A percentile compares a stretch with the other conserved stretches of the same genome.
Evolutionary conservation across 2,329 filamentous ascomycete species (phyloP).

Genomic region (Plectosphaerella plurivora): DNA sequence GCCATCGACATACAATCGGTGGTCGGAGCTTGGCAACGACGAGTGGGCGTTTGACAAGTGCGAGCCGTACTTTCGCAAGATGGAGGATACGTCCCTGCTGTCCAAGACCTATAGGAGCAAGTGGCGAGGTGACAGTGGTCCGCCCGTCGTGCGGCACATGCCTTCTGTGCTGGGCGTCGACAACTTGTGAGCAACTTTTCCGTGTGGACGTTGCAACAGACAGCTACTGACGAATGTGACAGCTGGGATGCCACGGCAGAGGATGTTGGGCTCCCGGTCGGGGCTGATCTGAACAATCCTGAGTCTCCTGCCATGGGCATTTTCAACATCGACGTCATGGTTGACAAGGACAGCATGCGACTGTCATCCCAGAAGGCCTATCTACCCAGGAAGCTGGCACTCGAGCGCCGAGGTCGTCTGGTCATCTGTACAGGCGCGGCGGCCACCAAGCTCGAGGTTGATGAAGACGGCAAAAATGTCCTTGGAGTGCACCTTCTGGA

Average conservation of each 20-base stretch:
- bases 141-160: conserved; percentile 13
- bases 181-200: conserved; percentile 9
- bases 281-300: conserved; percentile 21
- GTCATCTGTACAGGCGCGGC: conserved; percentile 23
- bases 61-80: conserved; percentile 24
- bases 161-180: conserved; percentile 5
- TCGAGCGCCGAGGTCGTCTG: conserved; percentile 14
- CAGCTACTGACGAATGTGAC: not conserved
- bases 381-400: conserved; percentile 15
- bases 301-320: conserved; percentile 18
- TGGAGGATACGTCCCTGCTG: conserved; percentile 16
- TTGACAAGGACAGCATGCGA: conserved; percentile 17
- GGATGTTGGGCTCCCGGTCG: conserved; percentile 18
- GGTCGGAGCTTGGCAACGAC: conserved; percentile 21
- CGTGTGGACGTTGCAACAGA: not conserved
- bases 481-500: conserved; percentile 17
- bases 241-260: conserved; percentile 18
- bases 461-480: conserved; percentile 11
- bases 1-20: conserved; percentile 21
- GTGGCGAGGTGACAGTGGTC: conserved; percentile 3
- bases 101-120: not conserved
- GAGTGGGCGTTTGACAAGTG: conserved; percentile 28
- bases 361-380: conserved; percentile 21
- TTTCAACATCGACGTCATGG: conserved; percentile 21
- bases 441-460: conserved; percentile 20